Evolutionary conservation across 441 rosid species (phyloP), one percentile per base, ranked within the genome.

Genomic region (Populus tomentosa): DNA sequence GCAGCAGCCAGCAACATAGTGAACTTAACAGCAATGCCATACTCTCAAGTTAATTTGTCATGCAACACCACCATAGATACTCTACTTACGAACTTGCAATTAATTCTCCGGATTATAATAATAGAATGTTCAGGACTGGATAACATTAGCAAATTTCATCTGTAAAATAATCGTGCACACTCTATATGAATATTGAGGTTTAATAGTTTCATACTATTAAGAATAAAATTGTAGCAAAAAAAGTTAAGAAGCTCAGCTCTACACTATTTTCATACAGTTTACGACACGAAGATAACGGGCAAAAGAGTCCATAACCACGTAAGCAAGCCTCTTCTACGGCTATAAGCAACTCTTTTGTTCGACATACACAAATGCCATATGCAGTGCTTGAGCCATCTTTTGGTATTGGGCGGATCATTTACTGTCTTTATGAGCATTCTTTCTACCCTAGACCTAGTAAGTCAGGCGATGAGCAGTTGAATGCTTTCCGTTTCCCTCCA

Each of bases 401-500:
- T 24, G 24, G 24, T 24, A 24, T 24, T 24, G 24, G 24, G 24
- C 24, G 24, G 24, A 24, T 24, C 24, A 88, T 87, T 73, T 87
- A 88, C 74, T 88, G 91, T 73, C 89, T 88, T n/a, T 83, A 68
- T 46, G 93, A 87, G 80, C 93, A 89, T 75, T 86, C 87, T 53
- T 88, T 84, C 76, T 86, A 88, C 82, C 82, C 78, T 7, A 88
- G 93, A 73, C 82, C 84, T 6, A 84, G 87, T 77, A 88, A 89
- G 78, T 82, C 83, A 7, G 89, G 90, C 40, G 85, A 89, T 70
- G 93, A 89, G 72, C 93, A 86, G 77, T 74, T 89, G 65, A 89
- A 89, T 28, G 91, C 84, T 23, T 89, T 89, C 84, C 85, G 90
- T 65, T 89, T 89, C 75, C 91, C 90, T 32, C 87, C 90, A 3